Conservation (phyloP, 78 protist genomes). For the Guillardia theta region DNA sequence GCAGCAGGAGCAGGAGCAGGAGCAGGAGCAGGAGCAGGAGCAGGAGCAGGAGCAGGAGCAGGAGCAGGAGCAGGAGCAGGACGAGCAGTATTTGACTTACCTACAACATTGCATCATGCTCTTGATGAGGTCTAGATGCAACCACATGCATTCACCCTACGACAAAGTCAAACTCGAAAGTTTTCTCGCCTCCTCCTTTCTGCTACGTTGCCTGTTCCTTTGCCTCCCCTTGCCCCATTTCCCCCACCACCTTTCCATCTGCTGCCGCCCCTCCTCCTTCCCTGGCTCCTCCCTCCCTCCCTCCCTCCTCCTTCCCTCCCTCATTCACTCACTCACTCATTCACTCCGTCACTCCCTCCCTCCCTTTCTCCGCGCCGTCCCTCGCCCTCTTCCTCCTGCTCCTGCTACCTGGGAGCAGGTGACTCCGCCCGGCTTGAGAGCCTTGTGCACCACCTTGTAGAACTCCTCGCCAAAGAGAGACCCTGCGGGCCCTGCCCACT, state of each 20-base stretch:
- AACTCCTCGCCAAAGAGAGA: conserved; percentile 76
- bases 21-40: not conserved
- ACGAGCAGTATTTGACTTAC: not conserved
- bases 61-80: not conserved
- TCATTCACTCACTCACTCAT: not conserved
- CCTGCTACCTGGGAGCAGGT: not conserved
- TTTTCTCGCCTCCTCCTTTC: not conserved
- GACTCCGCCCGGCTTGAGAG: conserved; percentile 54
- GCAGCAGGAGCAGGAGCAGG: not conserved
- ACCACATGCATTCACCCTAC: conserved; percentile 84
- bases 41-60: not conserved
- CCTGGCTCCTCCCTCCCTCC: not conserved
- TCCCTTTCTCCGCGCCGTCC: not conserved
- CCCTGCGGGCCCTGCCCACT: conserved; percentile 81
- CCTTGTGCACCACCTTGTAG: conserved; percentile 58
- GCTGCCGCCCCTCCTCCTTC: not conserved
- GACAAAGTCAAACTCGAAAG: conserved; percentile 71
- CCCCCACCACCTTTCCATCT: not conserved
- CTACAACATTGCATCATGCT: not conserved
- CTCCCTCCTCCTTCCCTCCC: not conserved
- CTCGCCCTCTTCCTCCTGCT: not conserved
- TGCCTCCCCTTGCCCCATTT: not conserved
- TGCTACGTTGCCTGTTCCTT: not conserved
- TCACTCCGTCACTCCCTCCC: not conserved
- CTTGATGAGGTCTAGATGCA: conserved; percentile 78